These are phyloP conservation scores for Solanum sitiens DNA, from an alignment of 257 asterid genomes.

Conservation along the genomic window DNA sequence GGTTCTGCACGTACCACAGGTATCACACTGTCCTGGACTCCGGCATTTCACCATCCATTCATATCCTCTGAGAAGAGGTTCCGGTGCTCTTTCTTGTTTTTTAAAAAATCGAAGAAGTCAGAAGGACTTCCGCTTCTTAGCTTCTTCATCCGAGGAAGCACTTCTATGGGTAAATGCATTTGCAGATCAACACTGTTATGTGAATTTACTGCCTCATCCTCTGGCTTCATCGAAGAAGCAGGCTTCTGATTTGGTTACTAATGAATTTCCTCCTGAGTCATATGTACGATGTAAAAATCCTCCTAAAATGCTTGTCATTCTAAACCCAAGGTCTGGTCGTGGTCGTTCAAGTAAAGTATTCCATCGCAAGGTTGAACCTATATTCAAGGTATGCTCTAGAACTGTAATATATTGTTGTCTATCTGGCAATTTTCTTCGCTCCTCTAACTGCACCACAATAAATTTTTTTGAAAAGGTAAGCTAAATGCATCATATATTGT, in stretches of 20 bases:
- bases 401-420: background rate
- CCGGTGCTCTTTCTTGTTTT: constrained; percentile 44
- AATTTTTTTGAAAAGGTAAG: background rate
- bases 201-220: constrained; percentile 90
- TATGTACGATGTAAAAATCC: constrained; percentile 73
- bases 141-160: constrained; percentile 78
- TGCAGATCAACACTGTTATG: constrained; percentile 96
- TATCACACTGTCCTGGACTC: constrained; percentile 80
- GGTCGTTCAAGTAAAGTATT: constrained; percentile 97
- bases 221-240: constrained; percentile 64
- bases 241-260: constrained; percentile 45
- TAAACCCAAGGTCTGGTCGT: constrained; percentile 94
- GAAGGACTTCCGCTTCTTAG: constrained; percentile 78
- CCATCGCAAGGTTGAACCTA: constrained; percentile 79
- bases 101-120: constrained; percentile 54
- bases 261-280: constrained; percentile 79
- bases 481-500: background rate
- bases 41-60: constrained; percentile 89
- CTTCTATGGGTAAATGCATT: constrained; percentile 91
- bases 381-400: constrained; percentile 60
- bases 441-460: background rate
- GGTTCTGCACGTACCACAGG: constrained; percentile 35
- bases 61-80: constrained; percentile 58
- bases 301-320: constrained; percentile 88
- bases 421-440: background rate